Evolutionary conservation across 1,284 basidiomycete genomes (phyloP).

Genomic region (Vanrija sp.): DNA sequence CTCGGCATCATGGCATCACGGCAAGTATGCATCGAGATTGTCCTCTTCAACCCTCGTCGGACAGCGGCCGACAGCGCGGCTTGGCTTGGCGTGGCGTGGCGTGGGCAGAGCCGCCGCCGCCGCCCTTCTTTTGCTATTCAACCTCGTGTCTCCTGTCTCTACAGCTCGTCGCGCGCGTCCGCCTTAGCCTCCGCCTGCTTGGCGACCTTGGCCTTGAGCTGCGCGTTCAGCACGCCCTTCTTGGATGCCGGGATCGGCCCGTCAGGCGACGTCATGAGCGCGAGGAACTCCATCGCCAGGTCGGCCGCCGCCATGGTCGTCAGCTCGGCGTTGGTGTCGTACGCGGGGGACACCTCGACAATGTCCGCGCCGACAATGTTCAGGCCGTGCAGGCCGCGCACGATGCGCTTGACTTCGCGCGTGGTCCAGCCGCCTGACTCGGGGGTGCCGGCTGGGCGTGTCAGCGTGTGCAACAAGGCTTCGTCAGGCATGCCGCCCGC

Average conservation of each 20-base stretch:
- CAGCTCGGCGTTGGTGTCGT: constrained; percentile 47
- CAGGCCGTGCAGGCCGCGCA: constrained; percentile 45
- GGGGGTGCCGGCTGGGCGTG: constrained; percentile 36
- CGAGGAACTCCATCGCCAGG: constrained; percentile 40
- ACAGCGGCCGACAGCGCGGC: too few relatives aligned
- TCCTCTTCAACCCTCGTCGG: too few relatives aligned
- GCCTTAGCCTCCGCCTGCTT: constrained; percentile 1
- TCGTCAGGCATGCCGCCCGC: neutral
- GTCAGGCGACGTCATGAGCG: constrained; percentile 16
- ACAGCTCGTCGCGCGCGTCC: constrained; percentile 12
- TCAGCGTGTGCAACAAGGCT: neutral
- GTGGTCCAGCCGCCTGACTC: constrained; percentile 51
- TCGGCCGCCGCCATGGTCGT: constrained; percentile 47
- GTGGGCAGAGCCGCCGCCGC: too few relatives aligned
- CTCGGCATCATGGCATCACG: too few relatives aligned
- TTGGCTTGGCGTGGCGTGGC: too few relatives aligned
- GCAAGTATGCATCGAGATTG: too few relatives aligned
- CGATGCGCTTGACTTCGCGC: constrained; percentile 47
- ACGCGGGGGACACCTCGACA: constrained; percentile 44
- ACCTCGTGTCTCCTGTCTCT: too few relatives aligned
- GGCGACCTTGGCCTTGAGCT: neutral
- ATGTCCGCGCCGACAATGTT: constrained; percentile 60
- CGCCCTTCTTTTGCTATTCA: too few relatives aligned
- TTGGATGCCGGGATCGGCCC: constrained; percentile 7
- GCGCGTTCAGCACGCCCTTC: constrained; percentile 10